A percentile compares a stretch with the other conserved stretches of the same genome.
Conservation (phyloP, 768 basidiomycete genomes). For the Dioszegia hungarica region DNA sequence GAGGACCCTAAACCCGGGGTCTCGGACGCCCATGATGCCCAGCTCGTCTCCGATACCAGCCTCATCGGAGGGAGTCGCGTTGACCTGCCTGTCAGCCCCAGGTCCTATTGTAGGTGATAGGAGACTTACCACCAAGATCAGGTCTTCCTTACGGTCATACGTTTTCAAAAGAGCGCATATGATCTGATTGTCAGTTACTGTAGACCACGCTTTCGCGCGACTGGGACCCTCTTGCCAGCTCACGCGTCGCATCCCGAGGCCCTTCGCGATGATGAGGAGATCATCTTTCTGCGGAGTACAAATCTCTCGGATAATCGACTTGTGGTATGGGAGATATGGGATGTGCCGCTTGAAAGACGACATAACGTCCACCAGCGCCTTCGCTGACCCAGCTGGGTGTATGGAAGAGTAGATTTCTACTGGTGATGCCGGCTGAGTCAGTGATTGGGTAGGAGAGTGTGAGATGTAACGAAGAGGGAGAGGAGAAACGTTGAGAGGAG, state of each 20-base stretch:
- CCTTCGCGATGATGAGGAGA: constrained; percentile 71
- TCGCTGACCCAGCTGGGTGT: too few relatives aligned
- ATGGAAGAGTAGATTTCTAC: too few relatives aligned
- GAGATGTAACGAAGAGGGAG: not conserved
- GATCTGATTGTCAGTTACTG: constrained; percentile 50
- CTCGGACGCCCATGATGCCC: constrained; percentile 82
- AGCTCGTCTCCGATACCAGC: constrained; percentile 86
- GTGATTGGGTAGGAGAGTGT: not conserved
- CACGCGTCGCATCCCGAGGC: constrained; percentile 69
- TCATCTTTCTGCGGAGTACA: constrained; percentile 50
- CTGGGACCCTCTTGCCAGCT: not conserved
- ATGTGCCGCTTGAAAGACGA: constrained; percentile 33
- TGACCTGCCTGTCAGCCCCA: constrained; percentile 32
- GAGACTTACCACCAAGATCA: constrained; percentile 76
- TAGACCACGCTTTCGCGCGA: too few relatives aligned
- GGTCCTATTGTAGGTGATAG: not conserved
- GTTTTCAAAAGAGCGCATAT: constrained; percentile 85
- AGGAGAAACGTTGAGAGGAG: not conserved
- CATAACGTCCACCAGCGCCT: too few relatives aligned
- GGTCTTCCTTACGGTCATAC: constrained; percentile 77
- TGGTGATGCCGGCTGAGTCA: too few relatives aligned
- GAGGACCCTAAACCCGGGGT: constrained; percentile 75
- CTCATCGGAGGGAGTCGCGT: constrained; percentile 70
- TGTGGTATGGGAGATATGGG: constrained; percentile 49
- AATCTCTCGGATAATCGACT: constrained; percentile 48